Evolutionary conservation across 2,329 filamentous ascomycete species (phyloP).

Genomic region (Cladobotryum mycophilum): DNA sequence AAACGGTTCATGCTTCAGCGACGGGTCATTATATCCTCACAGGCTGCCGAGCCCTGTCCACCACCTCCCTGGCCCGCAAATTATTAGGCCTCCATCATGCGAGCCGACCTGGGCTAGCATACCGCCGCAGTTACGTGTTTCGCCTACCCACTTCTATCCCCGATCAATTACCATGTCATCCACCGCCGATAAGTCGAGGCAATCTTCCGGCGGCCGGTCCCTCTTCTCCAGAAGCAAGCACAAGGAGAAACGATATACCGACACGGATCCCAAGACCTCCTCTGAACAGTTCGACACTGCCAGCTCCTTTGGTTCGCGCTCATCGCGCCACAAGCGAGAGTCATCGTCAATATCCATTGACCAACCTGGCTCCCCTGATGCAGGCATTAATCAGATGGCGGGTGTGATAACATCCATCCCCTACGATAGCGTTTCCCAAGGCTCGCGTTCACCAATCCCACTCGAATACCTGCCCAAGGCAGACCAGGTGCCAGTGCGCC

Average conservation of each 20-base stretch:
- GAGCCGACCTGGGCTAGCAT: conserved; percentile 33
- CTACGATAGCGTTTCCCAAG: conserved; percentile 64
- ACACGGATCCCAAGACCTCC: conserved; percentile 53
- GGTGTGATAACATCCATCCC: conserved; percentile 84
- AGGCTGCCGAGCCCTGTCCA: not conserved
- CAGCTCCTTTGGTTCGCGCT: conserved; percentile 58
- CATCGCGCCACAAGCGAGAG: conserved; percentile 68
- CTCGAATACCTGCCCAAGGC: conserved; percentile 66
- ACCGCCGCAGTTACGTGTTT: conserved; percentile 28
- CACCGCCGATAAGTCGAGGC: conserved; percentile 71
- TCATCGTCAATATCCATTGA: conserved; percentile 69
- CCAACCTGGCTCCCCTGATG: conserved; percentile 55
- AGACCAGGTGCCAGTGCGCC: conserved; percentile 56
- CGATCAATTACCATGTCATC: conserved; percentile 44
- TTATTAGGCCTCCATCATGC: conserved; percentile 30
- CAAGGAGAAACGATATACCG: conserved; percentile 57
- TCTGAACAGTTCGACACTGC: conserved; percentile 53
- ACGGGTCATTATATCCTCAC: not conserved
- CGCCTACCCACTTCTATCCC: conserved; percentile 18
- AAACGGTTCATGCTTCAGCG: not conserved
- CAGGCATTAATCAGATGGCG: conserved; percentile 65
- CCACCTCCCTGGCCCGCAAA: conserved; percentile 8
- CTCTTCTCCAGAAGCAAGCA: conserved; percentile 90
- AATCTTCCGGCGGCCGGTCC: conserved; percentile 68
- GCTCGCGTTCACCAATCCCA: conserved; percentile 63